phyloP scores from a whole-genome alignment of 2,329 filamentous ascomycete genomes.

The Parastagonospora avenae region DNA sequence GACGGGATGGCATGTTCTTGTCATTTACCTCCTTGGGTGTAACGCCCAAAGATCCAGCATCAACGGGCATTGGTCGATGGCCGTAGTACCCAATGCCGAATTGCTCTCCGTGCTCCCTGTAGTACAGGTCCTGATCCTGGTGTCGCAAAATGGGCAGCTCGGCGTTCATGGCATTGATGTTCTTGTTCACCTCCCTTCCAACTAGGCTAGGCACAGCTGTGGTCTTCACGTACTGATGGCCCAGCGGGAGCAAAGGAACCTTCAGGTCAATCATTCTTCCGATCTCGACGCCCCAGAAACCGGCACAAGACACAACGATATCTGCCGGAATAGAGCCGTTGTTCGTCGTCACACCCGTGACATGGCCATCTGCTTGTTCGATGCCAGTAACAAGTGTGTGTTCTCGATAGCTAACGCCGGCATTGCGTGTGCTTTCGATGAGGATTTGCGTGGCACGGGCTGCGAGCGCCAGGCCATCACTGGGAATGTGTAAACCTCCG shows the following conservation, averaged over 20 bases:
- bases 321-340: constrained; percentile 60
- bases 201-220: constrained; percentile 56
- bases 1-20: constrained; percentile 67
- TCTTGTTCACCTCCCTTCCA: constrained; percentile 47
- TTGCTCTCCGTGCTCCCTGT: constrained; percentile 67
- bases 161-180: constrained; percentile 56
- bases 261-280: constrained; percentile 64
- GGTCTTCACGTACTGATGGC: constrained; percentile 69
- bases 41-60: constrained; percentile 58
- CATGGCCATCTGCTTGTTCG: constrained; percentile 53
- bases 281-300: constrained; percentile 70
- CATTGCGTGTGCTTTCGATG: constrained; percentile 61
- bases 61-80: constrained; percentile 65
- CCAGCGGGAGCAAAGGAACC: constrained; percentile 65
- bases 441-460: constrained; percentile 66
- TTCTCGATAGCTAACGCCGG: constrained; percentile 64
- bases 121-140: constrained; percentile 69
- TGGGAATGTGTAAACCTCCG: constrained; percentile 65
- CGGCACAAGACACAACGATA: constrained; percentile 66
- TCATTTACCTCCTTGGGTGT: constrained; percentile 62
- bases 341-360: constrained; percentile 62
- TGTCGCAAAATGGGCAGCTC: constrained; percentile 64
- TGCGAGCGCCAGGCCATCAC: constrained; percentile 65
- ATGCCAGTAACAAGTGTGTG: constrained; percentile 64
- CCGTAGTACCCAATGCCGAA: constrained; percentile 69